A percentile compares a stretch with the other conserved stretches of the same genome.
These are phyloP conservation scores for Phylloboletellus chloephorus DNA, from an alignment of 1,284 basidiomycete genomes.

Conservation along the genomic window DNA sequence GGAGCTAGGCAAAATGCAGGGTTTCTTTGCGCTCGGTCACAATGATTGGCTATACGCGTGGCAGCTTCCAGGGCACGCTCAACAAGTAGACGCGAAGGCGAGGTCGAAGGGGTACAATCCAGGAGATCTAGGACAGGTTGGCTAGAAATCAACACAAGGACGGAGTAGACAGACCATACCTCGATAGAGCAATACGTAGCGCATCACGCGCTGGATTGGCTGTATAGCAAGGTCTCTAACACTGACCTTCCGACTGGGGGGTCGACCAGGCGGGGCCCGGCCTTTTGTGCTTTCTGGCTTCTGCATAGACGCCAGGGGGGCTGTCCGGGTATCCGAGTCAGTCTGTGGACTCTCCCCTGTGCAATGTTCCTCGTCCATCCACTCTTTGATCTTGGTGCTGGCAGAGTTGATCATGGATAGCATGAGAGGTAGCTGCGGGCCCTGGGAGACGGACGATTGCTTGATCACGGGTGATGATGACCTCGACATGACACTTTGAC, in stretches of 20 bases:
- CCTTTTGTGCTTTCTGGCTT: background rate
- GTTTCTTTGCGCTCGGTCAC: conserved; percentile 61
- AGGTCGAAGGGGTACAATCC: conserved; percentile 38
- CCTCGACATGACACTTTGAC: background rate
- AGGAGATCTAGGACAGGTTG: conserved; percentile 35
- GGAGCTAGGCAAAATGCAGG: conserved; percentile 41
- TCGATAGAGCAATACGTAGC: conserved; percentile 63
- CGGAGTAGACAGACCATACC: conserved; percentile 37
- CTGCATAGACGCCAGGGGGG: background rate
- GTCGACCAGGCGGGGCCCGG: conserved; percentile 26
- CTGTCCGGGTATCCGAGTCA: background rate
- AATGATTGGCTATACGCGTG: conserved; percentile 54
- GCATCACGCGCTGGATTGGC: conserved; percentile 63
- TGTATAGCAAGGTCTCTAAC: conserved; percentile 60
- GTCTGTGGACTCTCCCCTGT: background rate
- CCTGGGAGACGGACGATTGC: conserved; percentile 1
- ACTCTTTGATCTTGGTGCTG: conserved; percentile 5
- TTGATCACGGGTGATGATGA: conserved; percentile 8
- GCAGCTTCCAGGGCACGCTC: conserved; percentile 58
- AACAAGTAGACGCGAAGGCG: conserved; percentile 44
- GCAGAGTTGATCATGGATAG: conserved; percentile 7
- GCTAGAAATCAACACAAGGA: background rate
- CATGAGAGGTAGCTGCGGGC: conserved; percentile 15
- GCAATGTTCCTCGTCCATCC: conserved; percentile 4
- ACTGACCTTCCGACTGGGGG: conserved; percentile 23